Percentiles rank a stretch among this genome's conserved stretches.
Evolutionary conservation across 1,284 basidiomycete genomes (phyloP).

Genomic region (Polyporus tsugae): DNA sequence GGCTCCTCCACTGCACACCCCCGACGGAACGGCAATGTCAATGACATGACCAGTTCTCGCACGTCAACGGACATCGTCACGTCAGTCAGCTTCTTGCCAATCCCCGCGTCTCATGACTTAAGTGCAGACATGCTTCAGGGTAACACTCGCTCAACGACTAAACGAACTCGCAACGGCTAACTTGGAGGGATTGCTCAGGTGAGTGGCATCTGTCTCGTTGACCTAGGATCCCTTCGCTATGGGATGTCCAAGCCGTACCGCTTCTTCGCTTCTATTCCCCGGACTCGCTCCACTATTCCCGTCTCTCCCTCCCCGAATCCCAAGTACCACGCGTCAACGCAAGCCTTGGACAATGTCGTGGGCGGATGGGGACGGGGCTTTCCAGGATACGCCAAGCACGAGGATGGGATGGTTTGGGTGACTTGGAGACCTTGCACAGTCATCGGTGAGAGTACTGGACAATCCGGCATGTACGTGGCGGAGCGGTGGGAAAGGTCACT

Average conservation of each 20-base stretch:
- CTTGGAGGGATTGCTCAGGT: constrained; percentile 79
- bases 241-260: not conserved
- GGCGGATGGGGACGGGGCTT: not conserved
- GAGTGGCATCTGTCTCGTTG: constrained; percentile 40
- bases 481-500: not conserved
- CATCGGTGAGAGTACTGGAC: not conserved
- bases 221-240: not conserved
- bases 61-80: constrained; percentile 69
- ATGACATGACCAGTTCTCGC: constrained; percentile 29
- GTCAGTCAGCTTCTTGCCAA: constrained; percentile 52
- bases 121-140: constrained; percentile 48
- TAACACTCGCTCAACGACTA: constrained; percentile 77
- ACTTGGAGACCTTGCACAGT: not conserved
- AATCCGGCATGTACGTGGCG: not conserved
- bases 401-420: not conserved
- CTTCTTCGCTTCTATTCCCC: not conserved
- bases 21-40: constrained; percentile 32
- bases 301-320: not conserved
- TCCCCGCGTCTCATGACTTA: constrained; percentile 18
- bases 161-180: constrained; percentile 82
- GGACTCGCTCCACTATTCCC: not conserved
- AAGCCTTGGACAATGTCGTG: not conserved
- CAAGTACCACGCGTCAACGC: not conserved
- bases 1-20: constrained; percentile 30
- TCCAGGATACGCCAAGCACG: not conserved